These are phyloP conservation scores for Apiospora malaysiana DNA, from an alignment of 2,329 filamentous ascomycete species.

Conservation along the genomic window DNA sequence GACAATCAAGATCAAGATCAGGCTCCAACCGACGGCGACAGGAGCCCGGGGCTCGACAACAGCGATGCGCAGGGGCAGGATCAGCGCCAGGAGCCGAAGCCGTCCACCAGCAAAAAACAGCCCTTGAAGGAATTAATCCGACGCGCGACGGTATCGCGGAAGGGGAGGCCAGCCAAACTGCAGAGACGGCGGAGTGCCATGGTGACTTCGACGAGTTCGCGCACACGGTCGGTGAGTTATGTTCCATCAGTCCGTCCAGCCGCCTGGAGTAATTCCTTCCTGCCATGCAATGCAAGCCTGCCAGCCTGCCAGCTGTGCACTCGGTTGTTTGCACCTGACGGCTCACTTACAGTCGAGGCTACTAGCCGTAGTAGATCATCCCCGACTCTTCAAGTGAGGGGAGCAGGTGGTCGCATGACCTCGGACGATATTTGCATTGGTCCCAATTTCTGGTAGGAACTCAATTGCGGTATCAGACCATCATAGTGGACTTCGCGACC, in stretches of 20 bases:
- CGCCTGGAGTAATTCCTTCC: not conserved
- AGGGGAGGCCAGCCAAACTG: not conserved
- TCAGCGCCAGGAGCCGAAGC: not conserved
- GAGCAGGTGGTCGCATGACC: conserved; percentile 25
- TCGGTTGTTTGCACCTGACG: conserved; percentile 5
- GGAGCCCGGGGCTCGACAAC: not conserved
- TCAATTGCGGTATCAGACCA: conserved; percentile 16
- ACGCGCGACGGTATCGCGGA: conserved; percentile 1
- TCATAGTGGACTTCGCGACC: conserved; percentile 15
- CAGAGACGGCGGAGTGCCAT: not conserved
- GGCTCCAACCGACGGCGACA: not conserved
- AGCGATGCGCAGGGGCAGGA: not conserved
- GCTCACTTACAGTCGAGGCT: conserved; percentile 16
- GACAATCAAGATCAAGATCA: conserved; percentile 9
- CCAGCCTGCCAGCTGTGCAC: conserved; percentile 21
- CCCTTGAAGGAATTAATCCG: conserved; percentile 13
- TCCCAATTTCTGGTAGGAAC: conserved; percentile 16
- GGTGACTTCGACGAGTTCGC: conserved; percentile 3
- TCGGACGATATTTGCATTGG: conserved; percentile 26
- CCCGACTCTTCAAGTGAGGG: conserved; percentile 27
- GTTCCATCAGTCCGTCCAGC: not conserved
- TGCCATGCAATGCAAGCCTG: not conserved
- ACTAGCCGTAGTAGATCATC: conserved; percentile 1
- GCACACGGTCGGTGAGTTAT: conserved; percentile 12
- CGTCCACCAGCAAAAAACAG: not conserved